Evolutionary conservation across 805 yeast species (phyloP).

Genomic region (Nakazawaea ambrosiae): DNA sequence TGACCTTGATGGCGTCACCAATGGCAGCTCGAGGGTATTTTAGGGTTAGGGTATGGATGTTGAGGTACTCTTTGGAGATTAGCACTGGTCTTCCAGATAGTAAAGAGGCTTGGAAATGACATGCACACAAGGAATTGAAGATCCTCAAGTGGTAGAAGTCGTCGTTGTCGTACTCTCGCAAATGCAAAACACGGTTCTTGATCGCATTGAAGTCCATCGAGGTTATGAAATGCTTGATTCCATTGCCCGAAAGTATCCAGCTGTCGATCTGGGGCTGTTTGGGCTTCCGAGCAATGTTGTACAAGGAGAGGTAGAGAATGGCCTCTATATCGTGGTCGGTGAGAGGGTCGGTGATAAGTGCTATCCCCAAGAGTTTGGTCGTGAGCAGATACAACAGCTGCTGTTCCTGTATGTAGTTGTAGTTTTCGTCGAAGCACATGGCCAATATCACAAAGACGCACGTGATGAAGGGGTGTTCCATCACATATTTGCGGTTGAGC

Average conservation of each 20-base stretch:
- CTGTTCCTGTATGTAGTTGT: constrained; percentile 40
- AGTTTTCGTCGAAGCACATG: constrained; percentile 50
- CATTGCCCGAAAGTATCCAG: constrained; percentile 46
- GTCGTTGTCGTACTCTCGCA: constrained; percentile 18
- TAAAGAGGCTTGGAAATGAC: constrained; percentile 43
- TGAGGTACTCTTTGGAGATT: constrained; percentile 31
- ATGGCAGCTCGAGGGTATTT: constrained; percentile 42
- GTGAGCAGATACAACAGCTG: constrained; percentile 40
- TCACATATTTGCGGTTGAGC: constrained; percentile 37
- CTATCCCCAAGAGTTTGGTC: constrained; percentile 39
- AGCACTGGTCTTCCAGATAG: constrained; percentile 41
- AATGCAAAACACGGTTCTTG: constrained; percentile 25
- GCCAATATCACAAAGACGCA: constrained; percentile 48
- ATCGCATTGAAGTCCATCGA: constrained; percentile 39
- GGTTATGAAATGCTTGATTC: constrained; percentile 39
- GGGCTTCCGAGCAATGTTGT: constrained; percentile 47
- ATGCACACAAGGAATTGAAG: constrained; percentile 43
- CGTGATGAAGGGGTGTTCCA: constrained; percentile 45
- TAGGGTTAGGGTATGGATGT: constrained; percentile 35
- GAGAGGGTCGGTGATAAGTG: constrained; percentile 42
- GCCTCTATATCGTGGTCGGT: constrained; percentile 59
- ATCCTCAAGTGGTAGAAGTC: constrained; percentile 51
- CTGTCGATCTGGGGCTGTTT: constrained; percentile 45
- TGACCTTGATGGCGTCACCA: constrained; percentile 49
- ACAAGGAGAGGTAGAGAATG: constrained; percentile 44